Evolutionary conservation across 106 monocot species (phyloP).

Genomic region (Cymbidium sinense): DNA sequence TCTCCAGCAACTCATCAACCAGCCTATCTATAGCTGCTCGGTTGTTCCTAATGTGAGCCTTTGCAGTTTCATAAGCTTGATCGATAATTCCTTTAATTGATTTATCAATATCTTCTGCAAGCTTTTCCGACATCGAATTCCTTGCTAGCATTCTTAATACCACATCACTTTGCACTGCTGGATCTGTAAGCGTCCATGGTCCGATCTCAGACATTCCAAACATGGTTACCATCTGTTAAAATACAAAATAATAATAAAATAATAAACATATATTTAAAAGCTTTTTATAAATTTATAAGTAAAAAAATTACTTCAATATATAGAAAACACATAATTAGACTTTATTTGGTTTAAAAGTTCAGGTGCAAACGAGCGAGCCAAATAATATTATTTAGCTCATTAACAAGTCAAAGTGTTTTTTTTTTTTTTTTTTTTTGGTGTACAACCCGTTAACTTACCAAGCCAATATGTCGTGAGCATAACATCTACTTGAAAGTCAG

Average conservation of each 20-base stretch:
- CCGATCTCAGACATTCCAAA: conserved; percentile 74
- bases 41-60: conserved; percentile 32
- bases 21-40: conserved; percentile 34
- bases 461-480: too few relatives aligned
- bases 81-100: conserved; percentile 34
- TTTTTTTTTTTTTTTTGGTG: too few relatives aligned
- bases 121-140: conserved; percentile 47
- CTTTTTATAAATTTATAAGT: too few relatives aligned
- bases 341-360: too few relatives aligned
- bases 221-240: conserved; percentile 54
- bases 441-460: too few relatives aligned
- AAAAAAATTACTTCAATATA: too few relatives aligned
- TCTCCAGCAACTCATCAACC: conserved; percentile 31
- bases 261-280: too few relatives aligned
- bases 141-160: conserved; percentile 44
- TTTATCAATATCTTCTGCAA: conserved; percentile 46
- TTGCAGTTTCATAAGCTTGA: conserved; percentile 36
- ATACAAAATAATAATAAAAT: neutral
- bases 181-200: conserved; percentile 52
- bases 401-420: too few relatives aligned
- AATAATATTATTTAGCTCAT: too few relatives aligned
- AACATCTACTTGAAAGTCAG: too few relatives aligned
- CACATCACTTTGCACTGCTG: conserved; percentile 30
- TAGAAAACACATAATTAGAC: too few relatives aligned
- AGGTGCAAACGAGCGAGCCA: too few relatives aligned